Percentiles rank a stretch among this genome's conserved stretches.
Conservation (phyloP, 805 yeast species). For the Myxozyma geophila region DNA sequence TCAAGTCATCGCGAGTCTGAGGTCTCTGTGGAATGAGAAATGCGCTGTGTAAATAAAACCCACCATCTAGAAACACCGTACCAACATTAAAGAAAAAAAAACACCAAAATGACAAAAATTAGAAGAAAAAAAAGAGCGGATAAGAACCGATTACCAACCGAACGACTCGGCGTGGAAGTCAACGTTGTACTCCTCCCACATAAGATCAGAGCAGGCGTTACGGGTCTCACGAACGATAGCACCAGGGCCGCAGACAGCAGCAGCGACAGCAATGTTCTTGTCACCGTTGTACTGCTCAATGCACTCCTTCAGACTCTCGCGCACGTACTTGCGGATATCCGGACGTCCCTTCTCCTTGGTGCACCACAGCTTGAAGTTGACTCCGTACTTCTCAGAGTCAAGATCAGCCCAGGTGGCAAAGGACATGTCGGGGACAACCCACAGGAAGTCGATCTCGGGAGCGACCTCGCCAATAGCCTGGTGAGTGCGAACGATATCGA, state of each 20-base stretch:
- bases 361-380: constrained; percentile 40
- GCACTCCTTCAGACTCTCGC: constrained; percentile 27
- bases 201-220: constrained; percentile 40
- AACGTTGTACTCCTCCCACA: constrained; percentile 38
- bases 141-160: constrained; percentile 40
- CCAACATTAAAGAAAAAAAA: constrained; percentile 10
- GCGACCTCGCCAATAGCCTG: constrained; percentile 25
- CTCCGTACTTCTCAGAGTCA: constrained; percentile 35
- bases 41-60: constrained; percentile 7
- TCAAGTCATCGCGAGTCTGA: neutral
- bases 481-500: constrained; percentile 29
- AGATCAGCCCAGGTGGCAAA: constrained; percentile 41
- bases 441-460: constrained; percentile 40
- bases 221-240: constrained; percentile 40
- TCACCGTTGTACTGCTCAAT: constrained; percentile 29
- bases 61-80: constrained; percentile 16
- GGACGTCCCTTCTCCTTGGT: constrained; percentile 44
- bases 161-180: constrained; percentile 42
- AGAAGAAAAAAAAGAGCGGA: neutral
- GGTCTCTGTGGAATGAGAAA: neutral
- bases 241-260: constrained; percentile 44
- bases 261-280: constrained; percentile 34
- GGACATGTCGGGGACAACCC: constrained; percentile 42
- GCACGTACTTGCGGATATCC: constrained; percentile 36
- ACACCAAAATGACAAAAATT: constrained; percentile 4